A percentile compares a stretch with the other conserved stretches of the same genome.
phyloP scores from a whole-genome alignment of 208 protist species.

The Phytomonas francai region DNA sequence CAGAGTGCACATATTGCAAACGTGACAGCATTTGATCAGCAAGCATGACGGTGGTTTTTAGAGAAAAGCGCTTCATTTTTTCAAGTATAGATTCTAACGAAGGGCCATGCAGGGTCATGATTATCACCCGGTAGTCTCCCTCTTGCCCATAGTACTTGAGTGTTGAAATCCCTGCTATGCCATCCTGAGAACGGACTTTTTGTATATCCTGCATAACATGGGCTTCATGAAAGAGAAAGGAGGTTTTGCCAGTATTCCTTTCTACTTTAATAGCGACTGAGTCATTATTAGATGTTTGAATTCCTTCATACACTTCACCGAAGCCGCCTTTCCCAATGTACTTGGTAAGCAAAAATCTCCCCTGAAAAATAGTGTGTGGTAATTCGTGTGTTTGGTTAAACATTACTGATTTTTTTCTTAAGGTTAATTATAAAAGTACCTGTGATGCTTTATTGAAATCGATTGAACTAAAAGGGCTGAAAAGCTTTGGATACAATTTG shows the following conservation, averaged over 20 bases:
- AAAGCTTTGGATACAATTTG: background rate
- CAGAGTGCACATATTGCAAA: conserved; percentile 96
- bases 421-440: background rate
- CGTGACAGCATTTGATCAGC: conserved; percentile 96
- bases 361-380: conserved; percentile 33
- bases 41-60: conserved; percentile 99
- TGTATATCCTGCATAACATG: conserved; percentile 88
- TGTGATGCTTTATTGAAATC: background rate
- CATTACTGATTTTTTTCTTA: background rate
- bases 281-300: conserved; percentile 52
- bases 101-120: conserved; percentile 98
- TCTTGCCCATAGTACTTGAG: conserved; percentile 96
- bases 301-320: conserved; percentile 95
- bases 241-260: conserved; percentile 74
- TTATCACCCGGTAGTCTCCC: conserved; percentile 97
- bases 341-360: conserved; percentile 52
- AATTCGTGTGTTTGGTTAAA: background rate
- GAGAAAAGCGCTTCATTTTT: conserved; percentile 83
- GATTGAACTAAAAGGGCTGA: background rate
- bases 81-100: conserved; percentile 93
- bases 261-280: conserved; percentile 73
- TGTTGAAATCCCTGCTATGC: conserved; percentile 88
- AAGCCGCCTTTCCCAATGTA: conserved; percentile 96
- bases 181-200: conserved; percentile 34
- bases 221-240: conserved; percentile 97